Conservation (phyloP, 306 rosid genomes). For the Glycine soja region DNA sequence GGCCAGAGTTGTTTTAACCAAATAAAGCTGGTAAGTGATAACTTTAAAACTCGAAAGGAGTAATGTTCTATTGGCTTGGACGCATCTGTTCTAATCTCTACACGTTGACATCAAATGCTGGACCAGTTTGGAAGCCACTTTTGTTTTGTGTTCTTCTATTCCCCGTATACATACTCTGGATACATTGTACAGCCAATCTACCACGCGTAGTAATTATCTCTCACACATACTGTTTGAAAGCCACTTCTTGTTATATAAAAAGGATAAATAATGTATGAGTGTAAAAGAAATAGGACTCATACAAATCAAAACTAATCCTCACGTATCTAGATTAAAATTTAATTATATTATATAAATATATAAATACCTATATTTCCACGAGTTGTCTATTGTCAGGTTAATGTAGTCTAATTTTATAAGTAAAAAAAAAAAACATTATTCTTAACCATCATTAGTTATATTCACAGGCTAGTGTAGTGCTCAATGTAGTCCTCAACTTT, state of each 20-base stretch:
- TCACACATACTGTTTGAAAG: not conserved
- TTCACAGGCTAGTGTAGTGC: not conserved
- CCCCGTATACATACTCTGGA: not conserved
- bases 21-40: conserved; percentile 10
- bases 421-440: not conserved
- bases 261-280: too few species aligned
- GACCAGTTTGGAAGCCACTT: conserved; percentile 11
- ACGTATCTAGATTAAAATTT: not conserved
- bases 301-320: not conserved
- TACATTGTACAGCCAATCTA: not conserved
- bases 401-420: too few species aligned
- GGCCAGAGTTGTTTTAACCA: conserved; percentile 36
- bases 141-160: not conserved
- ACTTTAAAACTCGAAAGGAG: conserved; percentile 4
- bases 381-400: too few species aligned
- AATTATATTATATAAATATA: not conserved
- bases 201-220: not conserved
- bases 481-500: not conserved
- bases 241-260: too few species aligned
- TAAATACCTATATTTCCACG: not conserved
- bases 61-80: conserved; percentile 19
- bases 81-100: not conserved
- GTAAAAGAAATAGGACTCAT: too few species aligned
- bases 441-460: not conserved
- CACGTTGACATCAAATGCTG: conserved; percentile 11